phyloP scores from a whole-genome alignment of 495 filamentous ascomycete species.

The Penicillium bialowiezense region DNA sequence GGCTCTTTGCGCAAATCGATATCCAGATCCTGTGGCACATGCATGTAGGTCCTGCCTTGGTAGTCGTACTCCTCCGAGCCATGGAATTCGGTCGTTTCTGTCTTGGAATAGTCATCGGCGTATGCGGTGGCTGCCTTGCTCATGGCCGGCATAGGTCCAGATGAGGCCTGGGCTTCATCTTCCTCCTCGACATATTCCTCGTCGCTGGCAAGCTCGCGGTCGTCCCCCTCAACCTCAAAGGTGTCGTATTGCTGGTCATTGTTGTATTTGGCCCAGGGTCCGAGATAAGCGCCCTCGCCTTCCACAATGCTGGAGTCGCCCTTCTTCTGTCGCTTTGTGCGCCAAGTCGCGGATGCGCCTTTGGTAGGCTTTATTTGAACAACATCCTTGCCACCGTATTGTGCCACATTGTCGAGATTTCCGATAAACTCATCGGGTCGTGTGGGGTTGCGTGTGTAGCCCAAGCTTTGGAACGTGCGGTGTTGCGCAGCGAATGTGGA shows the following conservation, averaged over 20 bases:
- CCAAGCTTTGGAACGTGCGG: conserved; percentile 66
- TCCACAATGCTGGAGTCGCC: conserved; percentile 81
- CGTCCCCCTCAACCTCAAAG: conserved; percentile 50
- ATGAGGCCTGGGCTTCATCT: conserved; percentile 39
- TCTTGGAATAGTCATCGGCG: conserved; percentile 48
- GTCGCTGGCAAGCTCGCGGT: conserved; percentile 66
- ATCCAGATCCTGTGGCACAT: conserved; percentile 93
- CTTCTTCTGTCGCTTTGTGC: conserved; percentile 73
- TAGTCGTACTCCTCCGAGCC: conserved; percentile 84
- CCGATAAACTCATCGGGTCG: conserved; percentile 52
- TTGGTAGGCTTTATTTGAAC: conserved; percentile 63
- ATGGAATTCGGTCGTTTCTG: conserved; percentile 85
- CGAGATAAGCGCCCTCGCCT: conserved; percentile 81
- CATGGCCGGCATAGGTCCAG: conserved; percentile 48
- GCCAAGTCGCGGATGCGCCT: conserved; percentile 61
- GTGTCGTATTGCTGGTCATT: conserved; percentile 56
- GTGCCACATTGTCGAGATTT: conserved; percentile 46
- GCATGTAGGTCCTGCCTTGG: conserved; percentile 76
- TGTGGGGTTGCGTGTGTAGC: conserved; percentile 57
- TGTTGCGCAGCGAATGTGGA: conserved; percentile 82
- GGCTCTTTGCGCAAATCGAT: conserved; percentile 80
- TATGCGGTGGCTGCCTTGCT: conserved; percentile 61
- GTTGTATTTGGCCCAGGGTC: conserved; percentile 90
- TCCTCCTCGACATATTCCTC: conserved; percentile 74
- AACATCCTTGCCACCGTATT: conserved; percentile 53